Evolutionary conservation across 2,329 filamentous ascomycete genomes (phyloP), one percentile per base, ranked within the genome.

Genomic region (Talaromyces marneffei): DNA sequence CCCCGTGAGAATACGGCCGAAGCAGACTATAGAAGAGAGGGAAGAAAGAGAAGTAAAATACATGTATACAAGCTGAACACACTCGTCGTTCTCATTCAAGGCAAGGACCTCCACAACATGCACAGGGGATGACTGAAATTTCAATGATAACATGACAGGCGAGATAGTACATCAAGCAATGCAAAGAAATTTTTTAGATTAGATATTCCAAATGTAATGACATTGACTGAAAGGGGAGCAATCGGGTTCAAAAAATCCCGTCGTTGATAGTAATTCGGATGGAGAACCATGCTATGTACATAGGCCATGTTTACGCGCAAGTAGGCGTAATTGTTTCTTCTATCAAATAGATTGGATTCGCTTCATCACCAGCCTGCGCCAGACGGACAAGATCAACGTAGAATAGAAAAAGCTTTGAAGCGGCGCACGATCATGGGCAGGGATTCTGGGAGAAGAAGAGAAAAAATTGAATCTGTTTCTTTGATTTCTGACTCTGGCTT

Each of bases 221-320:
- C n/a, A n/a, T n/a, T n/a, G n/a, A n/a, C n/a, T n/a, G n/a, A 31
- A 4, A 31, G 29, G 29, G 29, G 33, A 35, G 40, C 40, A 44
- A 44, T 44, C 39, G 12, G 40, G 23, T 20, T 44, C 9, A 44
- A 44, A 44, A 44, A 31, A 48, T 31, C 25, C 31, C 46, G 10
- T 50, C 25, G 25, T 18, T 29, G 39, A n/a, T 46, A 46, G 27
- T 10, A 20, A 42, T 16, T 44, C 35, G 3, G 12, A 25, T 33
- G 39, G 20, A 25, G 53, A 48, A 58, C 18, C 35, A 40, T 56
- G 35, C 29, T 56, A 56, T 58, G 39, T 58, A 48, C 56, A 20
- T 33, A 33, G 27, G 29, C 48, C 48, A 52, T 35, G 48, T 33
- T 16, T 16, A 52, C 48, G 48, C 29, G 27, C 27, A 35, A 52